A percentile compares a stretch with the other conserved stretches of the same genome.
Evolutionary conservation across 345 rosid species (phyloP).

Genomic region (Draba incana): DNA sequence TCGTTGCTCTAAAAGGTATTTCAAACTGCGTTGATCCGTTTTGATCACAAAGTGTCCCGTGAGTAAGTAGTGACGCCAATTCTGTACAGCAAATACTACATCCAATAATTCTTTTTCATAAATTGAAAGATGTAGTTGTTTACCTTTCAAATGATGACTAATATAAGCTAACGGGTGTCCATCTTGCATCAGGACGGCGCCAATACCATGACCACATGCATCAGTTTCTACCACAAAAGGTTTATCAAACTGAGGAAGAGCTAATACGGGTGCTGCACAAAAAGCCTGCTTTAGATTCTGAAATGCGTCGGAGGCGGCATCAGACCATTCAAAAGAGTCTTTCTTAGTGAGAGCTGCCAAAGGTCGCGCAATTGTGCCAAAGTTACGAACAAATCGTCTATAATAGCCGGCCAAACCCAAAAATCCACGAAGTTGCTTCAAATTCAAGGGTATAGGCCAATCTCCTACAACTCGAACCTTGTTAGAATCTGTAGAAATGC

Average conservation of each 20-base stretch:
- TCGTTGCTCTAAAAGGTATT: no score
- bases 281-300: neutral
- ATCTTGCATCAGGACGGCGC: neutral
- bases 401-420: slow-evolving; percentile 4
- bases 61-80: neutral
- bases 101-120: neutral
- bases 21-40: neutral
- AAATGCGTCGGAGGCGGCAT: neutral
- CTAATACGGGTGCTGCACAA: neutral
- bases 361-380: no score
- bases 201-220: neutral
- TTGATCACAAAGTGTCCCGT: neutral
- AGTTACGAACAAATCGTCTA: no score
- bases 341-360: no score
- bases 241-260: neutral
- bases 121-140: neutral
- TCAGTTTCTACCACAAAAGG: neutral
- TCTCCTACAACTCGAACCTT: no score
- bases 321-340: neutral
- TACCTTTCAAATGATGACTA: neutral
- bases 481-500: no score
- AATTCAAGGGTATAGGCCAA: no score
- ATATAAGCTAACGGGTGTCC: neutral
- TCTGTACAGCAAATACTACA: neutral
- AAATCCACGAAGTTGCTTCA: no score